A percentile compares a stretch with the other conserved stretches of the same genome.
These are phyloP conservation scores for Yarrowia divulgata DNA, from an alignment of 805 yeast genomes.

Conservation along the genomic window DNA sequence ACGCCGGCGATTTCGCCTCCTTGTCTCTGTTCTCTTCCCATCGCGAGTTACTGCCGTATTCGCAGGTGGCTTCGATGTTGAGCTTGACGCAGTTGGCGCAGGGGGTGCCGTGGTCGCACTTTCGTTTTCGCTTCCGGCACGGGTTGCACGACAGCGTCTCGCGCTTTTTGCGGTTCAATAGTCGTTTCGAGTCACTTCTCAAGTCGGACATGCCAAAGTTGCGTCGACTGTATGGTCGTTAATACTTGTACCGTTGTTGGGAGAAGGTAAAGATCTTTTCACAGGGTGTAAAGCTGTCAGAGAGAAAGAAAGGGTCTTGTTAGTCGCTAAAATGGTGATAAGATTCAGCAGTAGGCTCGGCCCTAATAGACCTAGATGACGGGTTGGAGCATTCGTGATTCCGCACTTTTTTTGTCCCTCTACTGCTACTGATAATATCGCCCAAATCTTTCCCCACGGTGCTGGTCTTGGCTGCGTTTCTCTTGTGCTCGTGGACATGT, in stretches of 20 bases:
- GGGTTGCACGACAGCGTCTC: slow-evolving; percentile 38
- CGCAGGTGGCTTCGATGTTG: slow-evolving; percentile 27
- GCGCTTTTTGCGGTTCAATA: slow-evolving; percentile 27
- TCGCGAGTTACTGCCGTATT: slow-evolving; percentile 27
- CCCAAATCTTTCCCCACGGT: too few relatives aligned
- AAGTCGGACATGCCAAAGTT: neutral
- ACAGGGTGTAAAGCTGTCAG: neutral
- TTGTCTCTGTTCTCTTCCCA: slow-evolving; percentile 18
- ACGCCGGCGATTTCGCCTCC: slow-evolving; percentile 13
- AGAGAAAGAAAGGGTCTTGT: neutral
- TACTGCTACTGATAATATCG: too few relatives aligned
- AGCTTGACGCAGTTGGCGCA: slow-evolving; percentile 30
- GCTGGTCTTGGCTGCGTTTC: too few relatives aligned
- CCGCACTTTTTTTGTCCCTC: too few relatives aligned
- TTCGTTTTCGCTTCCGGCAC: slow-evolving; percentile 33
- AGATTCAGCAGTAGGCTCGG: neutral
- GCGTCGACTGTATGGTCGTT: too few relatives aligned
- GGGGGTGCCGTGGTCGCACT: slow-evolving; percentile 32
- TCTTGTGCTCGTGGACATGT: too few relatives aligned
- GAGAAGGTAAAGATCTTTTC: slow-evolving; percentile 1
- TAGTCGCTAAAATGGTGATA: neutral
- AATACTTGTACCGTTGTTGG: slow-evolving; percentile 3
- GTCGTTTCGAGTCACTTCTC: neutral
- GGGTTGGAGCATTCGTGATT: too few relatives aligned
- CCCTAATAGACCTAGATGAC: neutral